phyloP scores from a whole-genome alignment of 805 yeast genomes.

The Candida easanensis region DNA sequence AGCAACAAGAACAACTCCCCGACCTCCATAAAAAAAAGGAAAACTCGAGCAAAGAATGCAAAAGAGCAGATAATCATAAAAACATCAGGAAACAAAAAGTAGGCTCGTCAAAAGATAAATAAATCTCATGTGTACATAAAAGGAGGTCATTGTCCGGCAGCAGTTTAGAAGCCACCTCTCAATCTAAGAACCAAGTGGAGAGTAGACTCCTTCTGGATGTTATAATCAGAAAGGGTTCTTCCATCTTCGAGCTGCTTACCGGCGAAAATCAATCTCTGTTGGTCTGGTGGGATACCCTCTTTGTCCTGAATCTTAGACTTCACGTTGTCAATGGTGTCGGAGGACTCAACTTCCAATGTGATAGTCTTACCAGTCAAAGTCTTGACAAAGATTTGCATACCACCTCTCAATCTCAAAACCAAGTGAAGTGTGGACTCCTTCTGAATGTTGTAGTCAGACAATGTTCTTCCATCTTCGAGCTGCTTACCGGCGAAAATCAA shows the following conservation, averaged over 20 bases:
- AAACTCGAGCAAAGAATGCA: background rate
- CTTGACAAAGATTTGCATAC: constrained; percentile 91
- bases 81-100: background rate
- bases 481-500: constrained; percentile 95
- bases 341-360: constrained; percentile 96
- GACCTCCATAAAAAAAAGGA: background rate
- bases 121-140: background rate
- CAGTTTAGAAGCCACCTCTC: constrained; percentile 64
- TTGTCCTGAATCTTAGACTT: constrained; percentile 3
- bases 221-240: constrained; percentile 1
- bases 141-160: background rate
- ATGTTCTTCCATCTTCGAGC: constrained; percentile 90
- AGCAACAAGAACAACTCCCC: background rate
- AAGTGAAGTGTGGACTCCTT: constrained; percentile 86
- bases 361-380: constrained; percentile 97
- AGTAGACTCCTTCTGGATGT: constrained; percentile 3
- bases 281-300: constrained; percentile 3
- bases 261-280: constrained; percentile 1
- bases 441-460: constrained; percentile 92
- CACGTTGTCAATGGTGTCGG: constrained; percentile 92
- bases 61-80: background rate
- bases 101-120: background rate
- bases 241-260: constrained; percentile 3
- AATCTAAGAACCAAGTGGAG: constrained; percentile 66
- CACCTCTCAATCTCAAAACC: constrained; percentile 87